Base-by-base conservation (phyloP, 2,329 filamentous ascomycete genomes). In the Thermoascus crustaceus region DNA sequence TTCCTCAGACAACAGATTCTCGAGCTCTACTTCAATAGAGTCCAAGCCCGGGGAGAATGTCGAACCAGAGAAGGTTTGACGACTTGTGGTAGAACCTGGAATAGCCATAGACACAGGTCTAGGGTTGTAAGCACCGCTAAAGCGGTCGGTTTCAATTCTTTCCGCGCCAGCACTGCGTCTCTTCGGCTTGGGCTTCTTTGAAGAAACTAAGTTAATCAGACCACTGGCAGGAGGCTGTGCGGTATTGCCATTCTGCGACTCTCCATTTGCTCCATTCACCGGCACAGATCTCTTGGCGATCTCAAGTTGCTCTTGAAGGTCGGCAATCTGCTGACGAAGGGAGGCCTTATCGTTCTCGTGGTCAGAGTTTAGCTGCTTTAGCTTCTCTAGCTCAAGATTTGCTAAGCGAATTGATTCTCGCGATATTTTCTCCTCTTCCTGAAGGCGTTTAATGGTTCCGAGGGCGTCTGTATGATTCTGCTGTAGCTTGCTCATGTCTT, bases 21-120 rank as follows among this genome's bases (percentile, higher is more conserved):
- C 89, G 39, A 98, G 76, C 66, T 98, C 93, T 60, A 87, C 78
- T 67, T 98, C 91, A 51, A 96, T 85, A 53, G 85, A 93, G 59
- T 98, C 91, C 40, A 83, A 71, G 40, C 82, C 79, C 37, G 86
- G 82, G 41, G 82, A 78, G 57, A 91, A 91, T 3, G 82, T 82
- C 24, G 82, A 78, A 36, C 81, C 82, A 35, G 80, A 82, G 34
- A 85, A 65, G 49, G 78, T 81, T 55, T 85, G 82, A 39, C 80
- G 78, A 57, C 81, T 76, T 20, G 68, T 58, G 32, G 43, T 41
- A 32, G 49, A 49, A 17, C 50, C 52, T 34, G 76, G 70, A 47
- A 94, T 76, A 34, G 89, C 89, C 89, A 98, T 95, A 4, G 91
- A 98, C 21, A 94, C 85, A 16, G 91, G 91, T 16, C 91, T 78